phyloP scores from a whole-genome alignment of 257 asterid species.

The Ocimum tenuiflorum region DNA sequence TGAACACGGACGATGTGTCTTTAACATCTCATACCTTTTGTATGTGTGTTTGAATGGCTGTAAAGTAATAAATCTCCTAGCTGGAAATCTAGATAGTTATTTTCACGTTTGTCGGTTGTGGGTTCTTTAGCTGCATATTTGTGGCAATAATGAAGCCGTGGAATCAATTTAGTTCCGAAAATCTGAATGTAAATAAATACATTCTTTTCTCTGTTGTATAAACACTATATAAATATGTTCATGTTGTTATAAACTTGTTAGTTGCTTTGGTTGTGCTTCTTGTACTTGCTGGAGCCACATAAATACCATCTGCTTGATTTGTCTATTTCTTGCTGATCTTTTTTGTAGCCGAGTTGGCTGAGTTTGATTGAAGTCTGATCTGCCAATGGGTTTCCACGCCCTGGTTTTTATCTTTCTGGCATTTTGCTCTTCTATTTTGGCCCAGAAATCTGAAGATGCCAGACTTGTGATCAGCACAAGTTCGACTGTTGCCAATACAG shows the following conservation, averaged over 20 bases:
- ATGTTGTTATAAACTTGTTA: background rate
- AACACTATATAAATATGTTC: background rate
- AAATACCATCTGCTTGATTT: background rate
- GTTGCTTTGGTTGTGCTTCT: background rate
- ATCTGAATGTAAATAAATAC: background rate
- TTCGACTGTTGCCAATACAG: slow-evolving; percentile 47
- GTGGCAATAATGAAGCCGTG: background rate
- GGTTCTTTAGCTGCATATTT: background rate
- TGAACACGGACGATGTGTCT: background rate
- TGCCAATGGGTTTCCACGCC: slow-evolving; percentile 41
- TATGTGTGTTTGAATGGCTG: background rate
- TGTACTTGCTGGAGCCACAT: background rate
- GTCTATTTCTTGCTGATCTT: background rate
- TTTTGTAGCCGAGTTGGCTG: slow-evolving; percentile 21
- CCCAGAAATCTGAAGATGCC: slow-evolving; percentile 41
- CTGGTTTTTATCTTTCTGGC: slow-evolving; percentile 35
- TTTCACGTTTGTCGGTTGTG: background rate
- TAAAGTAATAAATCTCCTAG: background rate
- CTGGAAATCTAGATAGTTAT: background rate
- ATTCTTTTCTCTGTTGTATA: background rate
- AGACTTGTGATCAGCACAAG: slow-evolving; percentile 46
- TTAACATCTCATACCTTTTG: background rate
- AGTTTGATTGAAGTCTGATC: slow-evolving; percentile 24
- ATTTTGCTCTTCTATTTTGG: slow-evolving; percentile 38
- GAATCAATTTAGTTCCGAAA: background rate